These are phyloP conservation scores for Sphenostylis stenocarpa DNA, from an alignment of 306 rosid genomes.

Conservation along the genomic window DNA sequence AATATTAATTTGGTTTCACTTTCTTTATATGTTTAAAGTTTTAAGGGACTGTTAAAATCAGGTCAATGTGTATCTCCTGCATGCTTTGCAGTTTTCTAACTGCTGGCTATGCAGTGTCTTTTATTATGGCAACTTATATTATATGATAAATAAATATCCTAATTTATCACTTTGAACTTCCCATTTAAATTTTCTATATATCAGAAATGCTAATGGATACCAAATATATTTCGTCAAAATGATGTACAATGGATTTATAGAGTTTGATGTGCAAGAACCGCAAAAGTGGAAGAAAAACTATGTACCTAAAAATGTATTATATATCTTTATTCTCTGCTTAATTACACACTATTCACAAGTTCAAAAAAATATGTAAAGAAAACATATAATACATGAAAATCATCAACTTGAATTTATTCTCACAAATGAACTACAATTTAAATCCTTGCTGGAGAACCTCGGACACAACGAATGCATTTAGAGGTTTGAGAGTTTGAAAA, in stretches of 20 bases:
- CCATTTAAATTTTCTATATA: neutral
- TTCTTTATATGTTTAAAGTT: neutral
- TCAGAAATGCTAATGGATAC: neutral
- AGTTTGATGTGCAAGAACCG: neutral
- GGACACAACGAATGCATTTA: too few species aligned
- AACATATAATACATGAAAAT: neutral
- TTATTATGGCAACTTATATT: neutral
- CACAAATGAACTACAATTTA: too few species aligned
- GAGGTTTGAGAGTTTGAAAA: too few species aligned
- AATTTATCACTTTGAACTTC: neutral
- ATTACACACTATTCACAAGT: neutral
- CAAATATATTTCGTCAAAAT: too few species aligned
- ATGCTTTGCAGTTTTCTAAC: neutral
- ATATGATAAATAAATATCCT: slow-evolving; percentile 16
- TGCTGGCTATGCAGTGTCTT: neutral
- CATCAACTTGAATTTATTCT: too few species aligned
- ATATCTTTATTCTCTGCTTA: neutral
- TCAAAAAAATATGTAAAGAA: neutral
- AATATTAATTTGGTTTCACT: neutral
- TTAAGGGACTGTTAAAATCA: slow-evolving; percentile 7
- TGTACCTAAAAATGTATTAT: too few species aligned
- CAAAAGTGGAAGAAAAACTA: neutral
- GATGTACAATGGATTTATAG: neutral
- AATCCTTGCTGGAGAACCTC: too few species aligned
- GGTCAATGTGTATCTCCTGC: slow-evolving; percentile 25